Base-by-base conservation (phyloP, 202 grass and related monocot genomes). In the Carex sylvatica region DNA sequence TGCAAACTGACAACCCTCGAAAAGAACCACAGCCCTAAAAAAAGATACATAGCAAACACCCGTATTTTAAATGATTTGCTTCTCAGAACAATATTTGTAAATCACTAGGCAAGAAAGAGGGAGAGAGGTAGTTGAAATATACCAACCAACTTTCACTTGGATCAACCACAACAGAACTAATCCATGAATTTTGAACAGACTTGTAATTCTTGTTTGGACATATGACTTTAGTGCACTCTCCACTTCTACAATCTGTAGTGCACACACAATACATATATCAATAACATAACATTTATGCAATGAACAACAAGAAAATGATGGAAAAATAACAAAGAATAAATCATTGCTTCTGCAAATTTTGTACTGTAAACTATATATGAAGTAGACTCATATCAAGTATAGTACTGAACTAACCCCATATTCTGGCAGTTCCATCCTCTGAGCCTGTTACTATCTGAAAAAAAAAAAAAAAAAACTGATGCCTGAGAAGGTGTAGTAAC, bases 61-160 rank as follows among this genome's bases (percentile, higher is more conserved):
- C 5, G 16, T 24, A 67, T 54, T 73, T 47, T 75, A 55, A 74
- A 33, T 75, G 24, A 51, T 73, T 22, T 6, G 46, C 36, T 28
- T 14, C 22, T 15, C 14, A 73, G 6, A 74, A 28, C 12, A 53
- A 13, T 11, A 61, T 61, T 4, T 40, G 65, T 68, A 56, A 75
- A 75, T 22, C 18, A n/a, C 49, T 35, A 58, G 14, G 11, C 51
- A 19, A 76, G 33, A 56, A 19, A 46, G 9, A 24, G 14, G 53
- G 31, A 0, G 33, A 75, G 31, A 55, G 4, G 33, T 58, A 76
- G 28, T n/a, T 76, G 3, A 51, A 28, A 54, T 20, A 15, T 93
- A 95, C 95, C 92, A 95, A 89, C 92, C 95, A 98, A 76, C 87
- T 95, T 91, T 95, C 95, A 70, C 89, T 98, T 42, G 86, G 40